Base-by-base conservation (phyloP, 1,284 basidiomycete genomes). In the Athelia psychrophila region DNA sequence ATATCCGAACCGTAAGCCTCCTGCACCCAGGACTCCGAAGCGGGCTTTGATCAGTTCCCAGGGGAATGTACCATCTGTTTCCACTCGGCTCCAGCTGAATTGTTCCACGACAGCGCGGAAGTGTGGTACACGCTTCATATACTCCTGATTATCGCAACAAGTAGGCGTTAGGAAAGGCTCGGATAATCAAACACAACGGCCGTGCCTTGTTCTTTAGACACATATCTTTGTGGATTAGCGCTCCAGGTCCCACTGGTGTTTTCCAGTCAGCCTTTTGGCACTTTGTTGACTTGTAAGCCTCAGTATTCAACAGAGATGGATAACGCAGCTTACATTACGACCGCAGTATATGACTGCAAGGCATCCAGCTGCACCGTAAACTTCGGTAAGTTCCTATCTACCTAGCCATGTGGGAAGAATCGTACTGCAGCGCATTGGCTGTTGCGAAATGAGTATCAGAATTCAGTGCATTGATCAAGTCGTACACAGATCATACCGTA, bases 21-120 rank as follows among this genome's bases (percentile, higher is more conserved):
- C 63, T 18, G 44, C 9, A 24, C 72, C 72, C 16, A 75, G 54
- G 23, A 76, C 72, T n/a, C 50, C 58, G 51, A 66, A 70, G 24
- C 66, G 68, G n/a, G 68, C 74, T n/a, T 65, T 64, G 22, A 64
- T 63, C 44, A 74, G 38, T 15, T 64, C 54, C 47, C 60, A 58
- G 8, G 58, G 51, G 59, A 73, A 75, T 20, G 70, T 72, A 2
- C 72, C 72, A 54, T 74, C 72, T 12, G 60, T 62, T 51, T 76
- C 74, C 20, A 76, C 16, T 38, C 65, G 67, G 4, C 69, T 73
- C 72, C 74, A 74, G 10, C 72, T 66, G 51, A 73, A 74, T 25
- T 65, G 59, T 16, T 62, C 60, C 25, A 70, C 55, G 44, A 70
- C 60, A 4, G 62, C 62, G 30, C 62, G 64, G n/a, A 67, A 57